Evolutionary conservation across 495 filamentous ascomycete genomes (phyloP), one percentile per base, ranked within the genome.

Genomic region (Penicillium lividum): DNA sequence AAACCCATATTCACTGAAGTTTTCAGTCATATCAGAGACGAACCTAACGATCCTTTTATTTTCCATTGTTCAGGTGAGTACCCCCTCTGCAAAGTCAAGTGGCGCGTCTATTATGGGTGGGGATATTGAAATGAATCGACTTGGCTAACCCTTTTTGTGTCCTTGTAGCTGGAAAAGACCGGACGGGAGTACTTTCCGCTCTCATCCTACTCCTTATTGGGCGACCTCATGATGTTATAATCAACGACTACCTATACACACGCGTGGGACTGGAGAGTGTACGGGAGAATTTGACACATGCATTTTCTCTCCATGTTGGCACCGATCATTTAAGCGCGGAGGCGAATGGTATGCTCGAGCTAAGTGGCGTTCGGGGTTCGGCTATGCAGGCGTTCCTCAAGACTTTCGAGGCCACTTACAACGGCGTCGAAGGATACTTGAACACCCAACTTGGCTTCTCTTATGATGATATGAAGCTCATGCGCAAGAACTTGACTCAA

Each of bases 31-130:
- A 68, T 80, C 18, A 64, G 69, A 48, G 77, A 80, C 60, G 50
- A 63, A 10, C 72, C 71, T 1, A 25, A 67, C 30, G 72, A 77
- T 47, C 71, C 76, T 8, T 67, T 82, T 53, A 67, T 85, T 54
- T 77, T 83, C 54, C 78, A 87, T 71, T 90, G 87, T 59, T 84
- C 80, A n/a, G 82, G 83, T 84, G 44, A 67, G 77, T 75, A 16
- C 29, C 10, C 13, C 30, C 18, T 3, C 29, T 28, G 45, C 16
- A 18, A 27, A 8, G 30, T 10, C 30, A 27, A 8, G 30, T 10
- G 33, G 38, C 33, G 40, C 49, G 43, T 22, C 10, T 6, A 54
- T 46, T 13, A 40, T 4, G 15, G 2, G 15, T 13, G 38, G 15
- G 38, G 15, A 5, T 40, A 40, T 40, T 3, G 38, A 40, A 40